Conservation (phyloP, 495 filamentous ascomycete species). For the Podospora anserina region DNA sequence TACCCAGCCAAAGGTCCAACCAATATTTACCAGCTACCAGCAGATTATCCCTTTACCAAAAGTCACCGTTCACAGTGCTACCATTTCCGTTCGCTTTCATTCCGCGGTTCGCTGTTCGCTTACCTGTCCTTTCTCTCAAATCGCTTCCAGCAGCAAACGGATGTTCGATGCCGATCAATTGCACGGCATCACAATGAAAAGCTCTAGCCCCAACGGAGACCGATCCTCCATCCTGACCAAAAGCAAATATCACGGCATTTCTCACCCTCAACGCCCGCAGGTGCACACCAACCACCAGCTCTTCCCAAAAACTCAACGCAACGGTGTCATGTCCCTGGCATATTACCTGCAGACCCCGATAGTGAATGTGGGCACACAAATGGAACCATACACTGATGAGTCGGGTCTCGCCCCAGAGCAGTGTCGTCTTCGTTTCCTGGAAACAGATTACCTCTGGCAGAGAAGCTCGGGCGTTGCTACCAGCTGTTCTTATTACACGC, state of each 20-base stretch:
- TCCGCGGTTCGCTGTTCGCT: constrained; percentile 1
- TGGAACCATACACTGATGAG: neutral
- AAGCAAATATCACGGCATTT: neutral
- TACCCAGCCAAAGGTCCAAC: neutral
- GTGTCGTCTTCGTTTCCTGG: constrained; percentile 19
- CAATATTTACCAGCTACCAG: neutral
- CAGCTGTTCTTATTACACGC: constrained; percentile 5
- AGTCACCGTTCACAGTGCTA: neutral
- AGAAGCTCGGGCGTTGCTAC: constrained; percentile 4
- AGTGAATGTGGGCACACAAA: constrained; percentile 1
- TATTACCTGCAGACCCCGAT: constrained; percentile 8
- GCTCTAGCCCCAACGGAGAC: neutral
- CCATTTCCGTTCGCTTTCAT: constrained; percentile 4
- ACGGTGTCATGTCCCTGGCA: constrained; percentile 11
- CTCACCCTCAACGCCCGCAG: neutral
- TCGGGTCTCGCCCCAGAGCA: neutral
- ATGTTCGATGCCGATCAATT: neutral
- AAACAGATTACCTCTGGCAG: constrained; percentile 8
- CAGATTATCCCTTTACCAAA: neutral
- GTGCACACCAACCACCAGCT: neutral
- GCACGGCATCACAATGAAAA: neutral
- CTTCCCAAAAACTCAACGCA: neutral
- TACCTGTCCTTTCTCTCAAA: neutral
- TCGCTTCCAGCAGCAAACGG: neutral
- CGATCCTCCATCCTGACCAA: constrained; percentile 1